Base-by-base conservation (phyloP, 2,329 filamentous ascomycete species). In the Trichophyton verrucosum region DNA sequence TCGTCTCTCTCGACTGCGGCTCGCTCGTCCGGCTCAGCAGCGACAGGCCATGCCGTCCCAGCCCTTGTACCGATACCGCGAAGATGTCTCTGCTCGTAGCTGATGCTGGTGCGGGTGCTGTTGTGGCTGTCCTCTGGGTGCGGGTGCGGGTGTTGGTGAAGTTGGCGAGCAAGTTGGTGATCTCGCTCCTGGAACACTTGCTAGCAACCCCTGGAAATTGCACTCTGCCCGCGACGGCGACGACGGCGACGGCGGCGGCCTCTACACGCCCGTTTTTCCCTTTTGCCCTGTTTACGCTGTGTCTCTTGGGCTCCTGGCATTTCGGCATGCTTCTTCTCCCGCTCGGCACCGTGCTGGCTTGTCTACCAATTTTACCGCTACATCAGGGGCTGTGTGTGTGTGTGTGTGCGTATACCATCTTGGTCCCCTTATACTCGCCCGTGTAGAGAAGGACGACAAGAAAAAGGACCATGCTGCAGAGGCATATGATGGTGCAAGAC, bases 141-240 rank as follows among this genome's bases (percentile, higher is more conserved):
- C 11, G 11, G 33, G 33, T 36, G 33, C 33, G 11, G 33, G 33
- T 38, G 33, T 38, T 42, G 56, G 57, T 27, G 46, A 22, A 53
- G 60, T 24, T 49, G 60, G 38, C 20, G 57, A 22, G 24, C 20
- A 57, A 57, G 53, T 40, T 17, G 57, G 17, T 20, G 42, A 27
- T 13, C 42, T 59, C 27, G 15, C 44, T 17, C 13, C 57, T 49
- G 40, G 44, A 59, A 49, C 38, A 59, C 22, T 15, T 40, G 13
- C 38, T 17, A 44, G 40, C 40, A 24, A n/a, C 55, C 33, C 55
- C 55, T 57, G 55, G 55, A 44, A 57, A 57, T 57, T 57, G 55
- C 55, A 57, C 55, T 33, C n/a, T 36, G 13, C 20, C 36, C 53
- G 38, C 53, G 20, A 51, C 46, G 20, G 46, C 40, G 40, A 44